Evolutionary conservation across 225 moss, liverwort and hornwort genomes (phyloP).

Genomic region (Lunularia cruciata): DNA sequence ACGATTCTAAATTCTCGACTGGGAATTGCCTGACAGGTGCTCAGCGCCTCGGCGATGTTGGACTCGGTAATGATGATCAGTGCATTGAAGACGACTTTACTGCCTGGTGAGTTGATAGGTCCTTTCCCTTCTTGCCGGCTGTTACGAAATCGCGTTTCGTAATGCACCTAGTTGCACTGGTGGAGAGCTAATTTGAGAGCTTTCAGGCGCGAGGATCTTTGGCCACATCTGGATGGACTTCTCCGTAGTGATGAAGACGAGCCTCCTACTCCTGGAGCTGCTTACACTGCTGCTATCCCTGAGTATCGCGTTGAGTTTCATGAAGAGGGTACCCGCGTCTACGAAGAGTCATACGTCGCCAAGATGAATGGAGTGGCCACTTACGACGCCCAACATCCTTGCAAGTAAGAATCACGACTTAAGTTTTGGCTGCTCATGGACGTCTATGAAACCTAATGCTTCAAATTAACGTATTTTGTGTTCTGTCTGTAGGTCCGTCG

Average conservation of each 20-base stretch:
- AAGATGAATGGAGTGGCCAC: slow-evolving; percentile 49
- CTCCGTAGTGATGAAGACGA: slow-evolving; percentile 50
- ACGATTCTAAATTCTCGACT: neutral
- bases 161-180: neutral
- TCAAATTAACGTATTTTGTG: neutral
- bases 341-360: slow-evolving; percentile 49
- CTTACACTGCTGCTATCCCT: slow-evolving; percentile 70
- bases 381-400: slow-evolving; percentile 68
- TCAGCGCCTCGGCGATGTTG: slow-evolving; percentile 57
- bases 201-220: slow-evolving; percentile 63
- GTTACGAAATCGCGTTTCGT: neutral
- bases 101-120: slow-evolving; percentile 51
- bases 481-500: slow-evolving; percentile 41
- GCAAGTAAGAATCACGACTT: slow-evolving; percentile 27
- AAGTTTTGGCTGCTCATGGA: neutral
- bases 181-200: neutral
- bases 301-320: slow-evolving; percentile 69
- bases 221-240: slow-evolving; percentile 62
- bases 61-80: slow-evolving; percentile 81
- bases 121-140: no score
- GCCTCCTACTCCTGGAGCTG: slow-evolving; percentile 26
- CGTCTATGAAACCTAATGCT: neutral
- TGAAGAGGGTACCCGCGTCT: slow-evolving; percentile 37
- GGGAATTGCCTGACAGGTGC: slow-evolving; percentile 43
- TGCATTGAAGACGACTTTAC: slow-evolving; percentile 93